A percentile compares a stretch with the other conserved stretches of the same genome.
Evolutionary conservation across 2,329 filamentous ascomycete species (phyloP).

Genomic region (Fusarium musae): DNA sequence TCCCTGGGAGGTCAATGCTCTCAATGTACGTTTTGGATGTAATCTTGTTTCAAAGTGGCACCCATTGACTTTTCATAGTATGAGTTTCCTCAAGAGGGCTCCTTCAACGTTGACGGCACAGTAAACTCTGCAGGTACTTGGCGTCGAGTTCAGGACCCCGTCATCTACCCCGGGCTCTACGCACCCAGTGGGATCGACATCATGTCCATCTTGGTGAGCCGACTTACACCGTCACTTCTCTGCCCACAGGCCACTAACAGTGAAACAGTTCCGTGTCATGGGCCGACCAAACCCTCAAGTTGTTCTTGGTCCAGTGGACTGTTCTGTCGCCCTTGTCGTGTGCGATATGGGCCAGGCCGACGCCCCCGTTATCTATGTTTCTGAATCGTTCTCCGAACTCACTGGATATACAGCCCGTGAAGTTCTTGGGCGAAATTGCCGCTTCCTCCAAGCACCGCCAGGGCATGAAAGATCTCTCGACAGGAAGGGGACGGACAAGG

Average conservation of each 20-base stretch:
- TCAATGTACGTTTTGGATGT: conserved; percentile 33
- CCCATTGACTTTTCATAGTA: conserved; percentile 35
- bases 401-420: conserved; percentile 82
- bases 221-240: not conserved
- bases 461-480: conserved; percentile 51
- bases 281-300: conserved; percentile 78
- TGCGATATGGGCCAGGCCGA: conserved; percentile 82
- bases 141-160: conserved; percentile 53
- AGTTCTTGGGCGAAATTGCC: conserved; percentile 82
- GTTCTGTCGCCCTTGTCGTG: conserved; percentile 84
- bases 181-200: conserved; percentile 66
- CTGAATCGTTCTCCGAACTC: conserved; percentile 79
- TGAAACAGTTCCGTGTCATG: conserved; percentile 67
- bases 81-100: conserved; percentile 41
- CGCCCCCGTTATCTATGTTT: conserved; percentile 84
- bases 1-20: conserved; percentile 42
- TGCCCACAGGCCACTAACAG: conserved; percentile 14
- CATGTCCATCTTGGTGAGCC: conserved; percentile 62
- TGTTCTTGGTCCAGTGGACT: conserved; percentile 82
- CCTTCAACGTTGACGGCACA: conserved; percentile 36
- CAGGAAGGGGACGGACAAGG: conserved; percentile 49
- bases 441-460: conserved; percentile 82
- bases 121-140: conserved; percentile 36
- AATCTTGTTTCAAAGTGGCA: not conserved
- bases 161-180: conserved; percentile 68